phyloP scores from a whole-genome alignment of 257 asterid species.

The Solanum raphanifolium region DNA sequence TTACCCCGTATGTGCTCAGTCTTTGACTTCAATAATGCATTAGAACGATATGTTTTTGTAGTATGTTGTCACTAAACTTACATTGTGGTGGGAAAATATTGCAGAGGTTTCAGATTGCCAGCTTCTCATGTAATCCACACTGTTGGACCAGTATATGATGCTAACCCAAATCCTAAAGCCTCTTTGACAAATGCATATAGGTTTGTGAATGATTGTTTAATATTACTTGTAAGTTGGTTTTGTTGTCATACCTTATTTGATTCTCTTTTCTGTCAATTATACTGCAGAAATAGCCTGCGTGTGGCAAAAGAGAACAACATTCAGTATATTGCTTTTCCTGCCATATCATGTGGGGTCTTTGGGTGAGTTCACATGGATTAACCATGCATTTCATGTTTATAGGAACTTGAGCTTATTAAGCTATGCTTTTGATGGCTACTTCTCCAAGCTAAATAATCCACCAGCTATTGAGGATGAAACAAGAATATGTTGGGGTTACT shows the following conservation, averaged over 20 bases:
- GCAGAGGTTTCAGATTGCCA: slow-evolving; percentile 84
- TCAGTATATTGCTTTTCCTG: slow-evolving; percentile 80
- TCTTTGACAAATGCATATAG: slow-evolving; percentile 69
- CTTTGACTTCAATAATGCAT: neutral
- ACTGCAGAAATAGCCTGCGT: slow-evolving; percentile 65
- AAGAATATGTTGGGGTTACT: neutral
- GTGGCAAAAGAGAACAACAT: slow-evolving; percentile 69
- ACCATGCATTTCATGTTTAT: neutral
- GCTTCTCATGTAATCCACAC: slow-evolving; percentile 94
- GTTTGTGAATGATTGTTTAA: slow-evolving; percentile 21
- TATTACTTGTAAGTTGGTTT: neutral
- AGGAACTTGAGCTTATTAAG: neutral
- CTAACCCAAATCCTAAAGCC: slow-evolving; percentile 46
- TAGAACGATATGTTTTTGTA: neutral
- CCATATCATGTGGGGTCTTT: slow-evolving; percentile 81
- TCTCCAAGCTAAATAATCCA: neutral
- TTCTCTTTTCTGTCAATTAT: slow-evolving; percentile 1
- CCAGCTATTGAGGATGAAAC: neutral
- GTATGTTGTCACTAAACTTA: neutral
- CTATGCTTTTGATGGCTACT: neutral
- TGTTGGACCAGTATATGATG: slow-evolving; percentile 82
- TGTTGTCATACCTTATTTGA: neutral
- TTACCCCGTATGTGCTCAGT: slow-evolving; percentile 54
- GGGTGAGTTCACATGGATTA: slow-evolving; percentile 32
- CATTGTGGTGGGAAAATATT: slow-evolving; percentile 2